Base-by-base conservation (phyloP, 1,139 yeast genomes). In the Scheffersomyces segobiensis region DNA sequence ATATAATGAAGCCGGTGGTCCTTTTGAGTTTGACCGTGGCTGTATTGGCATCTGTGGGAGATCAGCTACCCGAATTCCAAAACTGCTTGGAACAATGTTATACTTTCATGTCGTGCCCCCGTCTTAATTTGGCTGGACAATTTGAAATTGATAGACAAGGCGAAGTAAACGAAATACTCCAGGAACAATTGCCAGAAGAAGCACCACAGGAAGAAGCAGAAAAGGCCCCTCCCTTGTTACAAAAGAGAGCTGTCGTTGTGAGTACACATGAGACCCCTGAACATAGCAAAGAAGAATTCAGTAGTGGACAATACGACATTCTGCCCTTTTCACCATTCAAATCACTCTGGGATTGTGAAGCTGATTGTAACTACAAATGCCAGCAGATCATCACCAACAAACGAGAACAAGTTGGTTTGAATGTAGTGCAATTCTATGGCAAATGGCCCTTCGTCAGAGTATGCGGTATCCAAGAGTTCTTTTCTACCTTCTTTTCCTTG, bases 361-460 rank as follows among this genome's bases (percentile, higher is more conserved):
- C 74, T 60, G 78, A 80, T 59, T 80, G 84, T 64, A 70, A 72
- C 58, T 80, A 80, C 62, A 74, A 78, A 58, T 80, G 84, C 62
- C 80, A 73, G 60, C 83, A 78, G 60, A 60, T 71, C 14, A 64
- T 79, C 46, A 76, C 81, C 4, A 65, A 69, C 46, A 62, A 62
- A 32, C 63, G 81, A 46, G 56, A 60, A 21, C 32, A 39, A 7
- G 52, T 58, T 0, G 70, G 71, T 2, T 61, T 64, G 17, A 70
- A 71, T 2, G 67, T 76, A 67, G 81, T 79, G 14, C 81, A 80
- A 59, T 80, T 79, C 60, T 70, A 72, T 57, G 84, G 84, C 8
- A 80, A 80, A 61, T 80, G 84, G 84, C 84, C 84, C 3, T 80
- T 80, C 60, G 59, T 57, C 12, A 65, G 82, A 52, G 64, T 78